Conservation (phyloP, 2,329 filamentous ascomycete species). For the Chaetomium strumarium region DNA sequence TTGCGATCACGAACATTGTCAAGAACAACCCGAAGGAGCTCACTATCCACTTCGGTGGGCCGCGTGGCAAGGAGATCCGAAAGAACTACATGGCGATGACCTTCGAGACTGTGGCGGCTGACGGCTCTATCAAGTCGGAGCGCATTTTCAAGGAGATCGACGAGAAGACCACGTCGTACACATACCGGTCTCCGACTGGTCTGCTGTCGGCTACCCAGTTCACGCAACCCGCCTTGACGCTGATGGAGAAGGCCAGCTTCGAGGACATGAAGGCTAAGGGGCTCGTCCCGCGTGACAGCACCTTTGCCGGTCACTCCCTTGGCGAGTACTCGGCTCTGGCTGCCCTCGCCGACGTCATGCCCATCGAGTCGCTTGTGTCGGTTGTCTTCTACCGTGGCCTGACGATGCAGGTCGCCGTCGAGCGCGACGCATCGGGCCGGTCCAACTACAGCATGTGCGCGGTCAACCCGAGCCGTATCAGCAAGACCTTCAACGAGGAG, state of each 20-base stretch:
- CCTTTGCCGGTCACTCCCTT: conserved; percentile 94
- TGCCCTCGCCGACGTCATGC: conserved; percentile 95
- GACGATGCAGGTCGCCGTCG: conserved; percentile 98
- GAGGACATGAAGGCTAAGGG: conserved; percentile 99
- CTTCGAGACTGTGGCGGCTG: conserved; percentile 91
- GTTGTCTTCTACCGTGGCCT: conserved; percentile 98
- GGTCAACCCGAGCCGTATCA: conserved; percentile 96
- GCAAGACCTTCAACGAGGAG: conserved; percentile 97
- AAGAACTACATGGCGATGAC: conserved; percentile 99
- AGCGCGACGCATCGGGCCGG: conserved; percentile 85
- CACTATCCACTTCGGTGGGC: conserved; percentile 95
- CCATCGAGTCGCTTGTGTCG: conserved; percentile 96
- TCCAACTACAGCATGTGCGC: conserved; percentile 99
- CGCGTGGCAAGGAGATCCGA: conserved; percentile 92
- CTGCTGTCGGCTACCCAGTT: conserved; percentile 96
- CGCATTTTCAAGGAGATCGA: conserved; percentile 99
- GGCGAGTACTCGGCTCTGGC: conserved; percentile 97
- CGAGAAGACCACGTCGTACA: conserved; percentile 91
- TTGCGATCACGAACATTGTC: conserved; percentile 97
- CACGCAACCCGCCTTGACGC: conserved; percentile 90
- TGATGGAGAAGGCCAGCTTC: conserved; percentile 99
- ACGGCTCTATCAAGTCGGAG: conserved; percentile 93
- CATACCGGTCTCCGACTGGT: conserved; percentile 90
- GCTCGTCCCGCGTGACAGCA: conserved; percentile 91
- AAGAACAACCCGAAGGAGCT: conserved; percentile 99